Conservation (phyloP, 257 asterid genomes). For the Solanum ossicruentum region DNA sequence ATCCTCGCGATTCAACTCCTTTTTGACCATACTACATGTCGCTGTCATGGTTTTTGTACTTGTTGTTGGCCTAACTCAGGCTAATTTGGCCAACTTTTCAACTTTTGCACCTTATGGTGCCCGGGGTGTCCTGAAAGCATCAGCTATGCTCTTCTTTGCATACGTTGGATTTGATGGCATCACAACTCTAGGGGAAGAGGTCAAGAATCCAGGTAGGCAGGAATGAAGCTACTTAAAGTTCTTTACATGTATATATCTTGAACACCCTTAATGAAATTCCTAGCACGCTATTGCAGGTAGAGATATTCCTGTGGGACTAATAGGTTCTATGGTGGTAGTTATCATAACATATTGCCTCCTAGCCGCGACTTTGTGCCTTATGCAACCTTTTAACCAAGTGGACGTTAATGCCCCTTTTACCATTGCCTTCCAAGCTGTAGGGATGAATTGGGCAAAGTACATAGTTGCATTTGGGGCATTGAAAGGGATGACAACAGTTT, state of each 20-base stretch:
- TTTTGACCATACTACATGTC: slow-evolving; percentile 14
- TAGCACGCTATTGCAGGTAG: slow-evolving; percentile 1
- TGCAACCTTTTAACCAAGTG: slow-evolving; percentile 18
- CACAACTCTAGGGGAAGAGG: slow-evolving; percentile 21
- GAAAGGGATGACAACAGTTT: slow-evolving; percentile 28
- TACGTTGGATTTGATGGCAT: slow-evolving; percentile 18
- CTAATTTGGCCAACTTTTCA: slow-evolving; percentile 13
- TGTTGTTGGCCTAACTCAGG: slow-evolving; percentile 18
- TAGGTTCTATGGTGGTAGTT: slow-evolving; percentile 25
- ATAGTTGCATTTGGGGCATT: slow-evolving; percentile 28
- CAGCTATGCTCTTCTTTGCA: slow-evolving; percentile 12
- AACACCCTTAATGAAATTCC: background rate
- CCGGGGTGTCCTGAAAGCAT: slow-evolving; percentile 13
- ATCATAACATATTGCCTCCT: slow-evolving; percentile 16
- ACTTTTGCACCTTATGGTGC: slow-evolving; percentile 18
- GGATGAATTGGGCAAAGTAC: slow-evolving; percentile 25
- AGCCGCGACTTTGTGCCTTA: slow-evolving; percentile 14
- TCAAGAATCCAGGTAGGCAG: slow-evolving; percentile 7
- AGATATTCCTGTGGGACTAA: slow-evolving; percentile 20
- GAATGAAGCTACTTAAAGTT: background rate
- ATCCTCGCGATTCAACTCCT: slow-evolving; percentile 15
- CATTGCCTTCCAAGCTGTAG: slow-evolving; percentile 17
- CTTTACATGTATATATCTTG: background rate
- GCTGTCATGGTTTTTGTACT: slow-evolving; percentile 14
- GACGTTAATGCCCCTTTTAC: slow-evolving; percentile 20